Conservation (phyloP, 331 rosid genomes). For the Erythrophleum ivorense region DNA sequence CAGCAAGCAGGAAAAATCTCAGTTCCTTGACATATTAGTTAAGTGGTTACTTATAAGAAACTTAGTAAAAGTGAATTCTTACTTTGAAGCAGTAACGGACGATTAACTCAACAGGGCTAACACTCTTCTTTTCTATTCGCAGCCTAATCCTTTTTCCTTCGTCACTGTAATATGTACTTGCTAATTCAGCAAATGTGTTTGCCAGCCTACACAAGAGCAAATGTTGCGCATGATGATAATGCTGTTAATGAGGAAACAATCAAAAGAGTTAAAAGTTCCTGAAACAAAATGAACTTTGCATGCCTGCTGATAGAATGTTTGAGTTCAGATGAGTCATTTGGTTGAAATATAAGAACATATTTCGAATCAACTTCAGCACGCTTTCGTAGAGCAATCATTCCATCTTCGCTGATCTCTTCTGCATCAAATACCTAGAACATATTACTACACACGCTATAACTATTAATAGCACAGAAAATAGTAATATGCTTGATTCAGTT, state of each 20-base stretch:
- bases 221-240: background rate
- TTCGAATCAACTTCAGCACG: slow-evolving; percentile 91
- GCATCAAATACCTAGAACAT: slow-evolving; percentile 40
- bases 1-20: background rate
- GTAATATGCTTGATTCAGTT: background rate
- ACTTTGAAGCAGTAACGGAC: slow-evolving; percentile 94
- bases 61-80: slow-evolving; percentile 36
- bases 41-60: slow-evolving; percentile 1
- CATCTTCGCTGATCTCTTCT: slow-evolving; percentile 84
- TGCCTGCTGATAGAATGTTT: slow-evolving; percentile 68
- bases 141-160: slow-evolving; percentile 82
- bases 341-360: slow-evolving; percentile 60
- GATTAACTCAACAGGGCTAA: slow-evolving; percentile 63
- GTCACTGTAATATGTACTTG: slow-evolving; percentile 68
- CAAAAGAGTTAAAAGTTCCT: background rate
- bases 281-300: slow-evolving; percentile 17
- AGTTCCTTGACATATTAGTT: slow-evolving; percentile 19
- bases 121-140: slow-evolving; percentile 79
- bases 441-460: slow-evolving; percentile 5
- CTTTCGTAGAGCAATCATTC: slow-evolving; percentile 86
- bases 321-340: slow-evolving; percentile 60
- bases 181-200: slow-evolving; percentile 69
- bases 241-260: background rate
- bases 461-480: background rate
- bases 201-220: slow-evolving; percentile 61